Conservation (phyloP, 352 stramenopile genomes). For the Peronospora destructor region DNA sequence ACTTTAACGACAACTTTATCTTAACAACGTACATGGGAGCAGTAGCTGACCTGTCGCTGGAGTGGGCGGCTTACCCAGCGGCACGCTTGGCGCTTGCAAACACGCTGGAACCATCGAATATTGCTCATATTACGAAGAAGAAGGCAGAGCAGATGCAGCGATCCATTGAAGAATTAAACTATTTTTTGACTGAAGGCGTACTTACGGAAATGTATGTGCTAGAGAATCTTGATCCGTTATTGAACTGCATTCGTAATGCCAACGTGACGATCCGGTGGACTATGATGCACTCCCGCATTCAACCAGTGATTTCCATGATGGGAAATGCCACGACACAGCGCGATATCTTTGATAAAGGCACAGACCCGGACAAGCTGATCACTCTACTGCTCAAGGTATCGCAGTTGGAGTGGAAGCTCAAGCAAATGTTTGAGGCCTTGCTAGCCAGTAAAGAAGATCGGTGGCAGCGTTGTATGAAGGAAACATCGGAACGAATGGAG, state of each 20-base stretch:
- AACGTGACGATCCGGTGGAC: slow-evolving; percentile 93
- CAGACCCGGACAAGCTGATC: slow-evolving; percentile 81
- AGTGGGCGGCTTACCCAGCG: slow-evolving; percentile 89
- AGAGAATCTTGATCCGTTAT: slow-evolving; percentile 85
- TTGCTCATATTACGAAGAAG: slow-evolving; percentile 82
- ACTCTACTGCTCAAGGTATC: slow-evolving; percentile 90
- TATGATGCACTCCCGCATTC: slow-evolving; percentile 90
- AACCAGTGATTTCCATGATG: slow-evolving; percentile 84
- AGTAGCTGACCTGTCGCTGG: slow-evolving; percentile 88
- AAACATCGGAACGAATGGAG: slow-evolving; percentile 87
- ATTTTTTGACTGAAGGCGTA: slow-evolving; percentile 88
- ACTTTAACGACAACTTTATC: slow-evolving; percentile 96
- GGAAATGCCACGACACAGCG: slow-evolving; percentile 74
- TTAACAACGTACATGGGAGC: slow-evolving; percentile 93
- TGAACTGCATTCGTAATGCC: slow-evolving; percentile 88
- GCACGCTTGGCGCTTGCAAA: slow-evolving; percentile 87
- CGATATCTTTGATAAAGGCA: slow-evolving; percentile 77
- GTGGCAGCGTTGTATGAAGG: slow-evolving; percentile 87
- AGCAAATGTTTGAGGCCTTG: slow-evolving; percentile 88
- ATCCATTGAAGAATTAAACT: slow-evolving; percentile 86
- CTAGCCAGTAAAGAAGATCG: slow-evolving; percentile 87
- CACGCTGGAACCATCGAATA: slow-evolving; percentile 81
- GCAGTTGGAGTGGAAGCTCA: slow-evolving; percentile 93
- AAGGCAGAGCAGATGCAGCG: slow-evolving; percentile 84
- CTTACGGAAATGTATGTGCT: slow-evolving; percentile 91